Percentiles rank a stretch among this genome's conserved stretches.
Conservation (phyloP, 495 filamentous ascomycete genomes). For the Podospora fimiseda region DNA sequence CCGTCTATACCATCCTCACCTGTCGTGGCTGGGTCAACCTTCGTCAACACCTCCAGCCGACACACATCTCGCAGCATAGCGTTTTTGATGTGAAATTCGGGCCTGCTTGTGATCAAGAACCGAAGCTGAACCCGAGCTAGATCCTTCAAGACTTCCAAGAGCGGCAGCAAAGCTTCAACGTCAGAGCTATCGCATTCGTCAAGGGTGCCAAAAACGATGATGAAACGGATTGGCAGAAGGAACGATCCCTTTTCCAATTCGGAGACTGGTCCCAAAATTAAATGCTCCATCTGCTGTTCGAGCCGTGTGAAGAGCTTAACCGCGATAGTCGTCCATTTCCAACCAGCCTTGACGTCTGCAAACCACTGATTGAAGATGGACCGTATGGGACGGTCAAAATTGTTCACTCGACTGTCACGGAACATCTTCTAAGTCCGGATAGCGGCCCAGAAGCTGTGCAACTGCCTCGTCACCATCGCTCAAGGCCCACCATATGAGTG, state of each 20-base stretch:
- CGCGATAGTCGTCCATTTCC: neutral
- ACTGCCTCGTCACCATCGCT: neutral
- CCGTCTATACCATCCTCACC: neutral
- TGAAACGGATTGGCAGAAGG: too few species aligned
- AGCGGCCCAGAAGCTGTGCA: neutral
- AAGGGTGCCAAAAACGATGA: neutral
- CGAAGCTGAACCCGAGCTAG: neutral
- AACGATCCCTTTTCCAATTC: too few species aligned
- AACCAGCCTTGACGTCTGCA: neutral
- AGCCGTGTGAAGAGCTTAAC: neutral
- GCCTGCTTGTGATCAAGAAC: constrained; percentile 5
- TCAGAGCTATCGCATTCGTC: neutral
- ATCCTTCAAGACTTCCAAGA: neutral
- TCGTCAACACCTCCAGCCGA: neutral
- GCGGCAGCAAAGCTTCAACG: neutral
- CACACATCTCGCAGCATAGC: neutral
- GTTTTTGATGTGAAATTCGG: neutral
- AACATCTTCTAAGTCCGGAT: neutral
- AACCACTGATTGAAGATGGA: neutral
- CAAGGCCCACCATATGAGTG: neutral
- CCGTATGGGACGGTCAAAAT: neutral
- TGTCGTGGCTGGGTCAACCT: neutral
- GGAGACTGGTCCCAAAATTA: neutral
- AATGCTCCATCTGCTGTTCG: neutral
- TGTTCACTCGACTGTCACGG: neutral